A percentile compares a stretch with the other conserved stretches of the same genome.
Conservation (phyloP, 257 asterid species). For the Pogostemon cablin region DNA sequence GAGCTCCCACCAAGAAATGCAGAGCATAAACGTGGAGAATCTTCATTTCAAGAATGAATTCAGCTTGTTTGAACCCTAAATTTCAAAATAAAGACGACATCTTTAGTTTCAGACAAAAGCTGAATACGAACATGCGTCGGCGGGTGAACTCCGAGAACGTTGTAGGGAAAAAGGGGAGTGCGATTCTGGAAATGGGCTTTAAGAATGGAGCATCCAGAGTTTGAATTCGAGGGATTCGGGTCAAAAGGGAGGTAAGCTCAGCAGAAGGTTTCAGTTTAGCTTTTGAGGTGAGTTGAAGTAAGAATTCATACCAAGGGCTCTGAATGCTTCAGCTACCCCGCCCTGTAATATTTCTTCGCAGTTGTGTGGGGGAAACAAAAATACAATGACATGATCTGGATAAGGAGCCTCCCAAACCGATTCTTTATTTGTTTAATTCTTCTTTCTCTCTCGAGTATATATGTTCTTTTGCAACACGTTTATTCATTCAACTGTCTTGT, state of each 20-base stretch:
- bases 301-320: neutral
- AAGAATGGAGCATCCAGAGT: slow-evolving; percentile 45
- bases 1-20: slow-evolving; percentile 41
- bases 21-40: slow-evolving; percentile 33
- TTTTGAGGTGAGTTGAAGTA: slow-evolving; percentile 42
- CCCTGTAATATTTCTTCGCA: neutral
- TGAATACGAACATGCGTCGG: slow-evolving; percentile 30
- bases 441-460: too few relatives aligned
- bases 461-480: too few relatives aligned
- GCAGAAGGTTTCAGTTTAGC: slow-evolving; percentile 36
- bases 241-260: slow-evolving; percentile 45
- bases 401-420: too few relatives aligned
- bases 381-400: too few relatives aligned
- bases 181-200: slow-evolving; percentile 55
- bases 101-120: slow-evolving; percentile 37
- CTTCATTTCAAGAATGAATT: slow-evolving; percentile 50
- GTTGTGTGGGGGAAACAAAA: slow-evolving; percentile 18
- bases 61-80: neutral
- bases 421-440: too few relatives aligned
- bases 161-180: slow-evolving; percentile 52
- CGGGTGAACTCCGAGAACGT: slow-evolving; percentile 54
- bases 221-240: slow-evolving; percentile 52
- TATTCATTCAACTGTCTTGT: too few relatives aligned
- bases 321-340: slow-evolving; percentile 1
- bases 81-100: slow-evolving; percentile 38